Conservation (phyloP, 495 filamentous ascomycete genomes). For the Bacidia rubella region DNA sequence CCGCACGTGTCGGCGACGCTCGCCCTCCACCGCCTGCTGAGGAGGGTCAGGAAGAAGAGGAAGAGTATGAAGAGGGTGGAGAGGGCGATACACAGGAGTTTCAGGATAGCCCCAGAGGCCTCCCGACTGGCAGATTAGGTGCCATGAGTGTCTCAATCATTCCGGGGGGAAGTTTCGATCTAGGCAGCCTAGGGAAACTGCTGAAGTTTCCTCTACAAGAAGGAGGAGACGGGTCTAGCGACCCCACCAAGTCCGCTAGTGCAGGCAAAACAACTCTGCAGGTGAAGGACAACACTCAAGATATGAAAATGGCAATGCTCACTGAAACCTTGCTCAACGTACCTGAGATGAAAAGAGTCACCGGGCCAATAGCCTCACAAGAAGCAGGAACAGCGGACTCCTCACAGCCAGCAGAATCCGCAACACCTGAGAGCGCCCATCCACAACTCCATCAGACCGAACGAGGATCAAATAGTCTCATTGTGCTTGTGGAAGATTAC, state of each 20-base stretch:
- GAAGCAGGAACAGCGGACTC: no score
- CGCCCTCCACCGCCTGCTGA: conserved; percentile 10
- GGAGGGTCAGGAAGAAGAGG: conserved; percentile 16
- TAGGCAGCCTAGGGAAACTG: not conserved
- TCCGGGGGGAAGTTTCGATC: not conserved
- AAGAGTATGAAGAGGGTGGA: conserved; percentile 21
- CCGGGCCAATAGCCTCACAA: not conserved
- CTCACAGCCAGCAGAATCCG: not conserved
- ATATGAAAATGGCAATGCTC: conserved; percentile 22
- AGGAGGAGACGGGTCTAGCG: not conserved
- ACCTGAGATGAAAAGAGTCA: conserved; percentile 14
- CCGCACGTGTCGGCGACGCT: conserved; percentile 22
- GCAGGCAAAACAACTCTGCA: not conserved
- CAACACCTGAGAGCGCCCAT: conserved; percentile 1
- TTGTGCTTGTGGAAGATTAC: conserved; percentile 73
- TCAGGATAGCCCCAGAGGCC: not conserved
- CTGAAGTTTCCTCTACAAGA: not conserved
- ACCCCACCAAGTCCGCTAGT: not conserved
- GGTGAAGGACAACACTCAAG: conserved; percentile 18
- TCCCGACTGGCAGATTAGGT: not conserved
- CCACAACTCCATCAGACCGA: not conserved
- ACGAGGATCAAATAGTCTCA: conserved; percentile 20
- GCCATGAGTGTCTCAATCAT: not conserved
- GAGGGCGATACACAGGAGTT: conserved; percentile 26
- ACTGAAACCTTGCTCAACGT: conserved; percentile 23